Evolutionary conservation across 371 early-diverging fungal species (phyloP), one percentile per base, ranked within the genome.

Genomic region (Ordospora colligata): DNA sequence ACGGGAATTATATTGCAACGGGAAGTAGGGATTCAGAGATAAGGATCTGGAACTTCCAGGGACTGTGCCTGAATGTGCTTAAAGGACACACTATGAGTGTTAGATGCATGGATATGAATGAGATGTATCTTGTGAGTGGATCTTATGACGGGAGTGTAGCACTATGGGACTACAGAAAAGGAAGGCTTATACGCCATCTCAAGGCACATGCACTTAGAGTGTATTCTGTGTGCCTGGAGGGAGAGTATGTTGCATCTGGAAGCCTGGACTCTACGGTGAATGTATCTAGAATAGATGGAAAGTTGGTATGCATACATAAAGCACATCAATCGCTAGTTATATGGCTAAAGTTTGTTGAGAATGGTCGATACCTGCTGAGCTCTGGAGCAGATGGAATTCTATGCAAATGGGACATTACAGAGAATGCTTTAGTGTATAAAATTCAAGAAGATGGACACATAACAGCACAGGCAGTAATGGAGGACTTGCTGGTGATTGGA

Each of bases 101-200:
- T 21, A 89, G 97, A 25, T 92, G 95, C 10, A 82, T 99, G 50
- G 93, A 94, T 2, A 91, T 90, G 0, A 84, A 90, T 85, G 93
- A 93, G 6, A 90, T 90, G 40, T 88, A 90, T 66, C 90, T 94
- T 52, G 90, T 93, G 75, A 90, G 91, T 73, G 97, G 97, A 46
- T 91, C 92, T 76, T 90, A 95, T 89, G 97, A 97, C 85, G 89
- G 93, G 0, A 88, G 89, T 37, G 93, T 94, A n/a, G 88, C 92
- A 50, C 90, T 96, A 32, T 99, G 99, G 99, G 42, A 78, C 73
- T 83, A 81, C 58, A 69, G 63, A 49, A 79, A 58, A n/a, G 85
- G 85, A 47, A 73, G 67, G 37, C 63, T 69, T 12, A 44, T 83
- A 2, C 43, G 58, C 27, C 50, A 71, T 54, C 21, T 86, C 12